Base-by-base conservation (phyloP, 176 grass and related monocot species). In the Alopecurus myosuroides region DNA sequence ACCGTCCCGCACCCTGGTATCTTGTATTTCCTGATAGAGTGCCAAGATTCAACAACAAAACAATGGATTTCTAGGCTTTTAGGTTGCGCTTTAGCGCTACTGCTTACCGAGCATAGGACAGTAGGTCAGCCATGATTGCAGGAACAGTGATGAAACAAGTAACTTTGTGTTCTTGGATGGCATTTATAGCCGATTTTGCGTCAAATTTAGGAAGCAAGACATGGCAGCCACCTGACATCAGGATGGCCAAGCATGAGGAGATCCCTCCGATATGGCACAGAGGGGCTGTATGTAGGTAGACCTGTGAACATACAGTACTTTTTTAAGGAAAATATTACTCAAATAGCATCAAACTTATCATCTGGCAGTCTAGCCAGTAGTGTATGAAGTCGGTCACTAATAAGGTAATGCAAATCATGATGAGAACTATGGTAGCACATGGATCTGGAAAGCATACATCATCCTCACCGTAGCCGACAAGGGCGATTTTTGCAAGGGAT, bases 81-180 rank as follows among this genome's bases (percentile, higher is more conserved):
- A 52, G 30, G 28, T 30, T 50, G 3, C 42, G 28, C 4, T 42
- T 7, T 18, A 35, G 25, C 60, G 36, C 41, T 71, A 3, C 49
- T 5, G 14, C 50, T 14, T 87, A 98, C 96, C 78, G 78, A 73
- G 76, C 69, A 92, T 86, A 90, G 20, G 77, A 91, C 34, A 98
- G 64, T 70, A 95, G 83, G 79, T 95, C 91, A 69, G 93, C 85
- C 91, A 98, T 93, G 76, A 98, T 98, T 11, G 91, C 67, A 23
- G 96, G 96, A 49, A 98, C 93, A 1, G 87, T 93, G 68, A 95
- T 98, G 86, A 98, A 95, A 58, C 85, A 98, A 76, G 93, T 94
- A 81, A 98, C 96, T 49, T 79, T 58, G 29, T 88, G 84, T 68
- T 87, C 68, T 62, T 42, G 63, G 44, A 95, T 92, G 29, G 85